Evolutionary conservation across 352 stramenopile species (phyloP), one percentile per base, ranked within the genome.

Genomic region (Phytophthora constricta): DNA sequence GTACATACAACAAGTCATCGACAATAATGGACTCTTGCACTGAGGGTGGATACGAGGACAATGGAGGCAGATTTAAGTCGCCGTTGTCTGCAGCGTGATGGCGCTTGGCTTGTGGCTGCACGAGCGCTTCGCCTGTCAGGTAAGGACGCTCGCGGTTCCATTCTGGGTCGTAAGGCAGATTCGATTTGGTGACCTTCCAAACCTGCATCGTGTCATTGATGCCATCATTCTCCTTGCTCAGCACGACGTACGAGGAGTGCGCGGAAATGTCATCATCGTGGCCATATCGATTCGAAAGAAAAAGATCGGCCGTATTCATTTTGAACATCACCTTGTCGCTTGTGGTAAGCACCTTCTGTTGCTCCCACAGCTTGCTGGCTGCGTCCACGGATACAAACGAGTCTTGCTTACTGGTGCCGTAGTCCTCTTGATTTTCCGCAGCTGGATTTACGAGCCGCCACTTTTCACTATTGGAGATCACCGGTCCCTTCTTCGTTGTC

Each of bases 161-260:
- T 27, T 79, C 74, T 28, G 89, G 89, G 58, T 96, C 87, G 43
- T 91, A 95, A 3, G 89, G 89, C 31, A 96, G 74, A 46, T 93
- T 96, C 17, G 85, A 85, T 51, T 96, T 95, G n/a, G 89, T 95
- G 23, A 95, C 65, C 45, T 92, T 87, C 89, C 89, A 96, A 7
- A 88, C 63, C 56, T 96, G 87, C 42, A 87, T 39, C 2, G 71
- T 74, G 37, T 89, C 76, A 33, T 86, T 73, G 4, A 76, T 74
- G 4, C 60, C 74, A 28, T 89, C 83, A 28, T 82, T 82, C 48
- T 85, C 69, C 23, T 79, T 76, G 53, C 72, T 79, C 0, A 93
- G 66, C 8, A 80, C 54, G 1, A 92, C 74, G 19, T 43, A 67
- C 8, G 74, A 55, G 7, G 48, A 22, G 3, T 50, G 42, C 22